A percentile compares a stretch with the other conserved stretches of the same genome.
Evolutionary conservation across 2,329 filamentous ascomycete species (phyloP).

Genomic region (Lanzia echinophila): DNA sequence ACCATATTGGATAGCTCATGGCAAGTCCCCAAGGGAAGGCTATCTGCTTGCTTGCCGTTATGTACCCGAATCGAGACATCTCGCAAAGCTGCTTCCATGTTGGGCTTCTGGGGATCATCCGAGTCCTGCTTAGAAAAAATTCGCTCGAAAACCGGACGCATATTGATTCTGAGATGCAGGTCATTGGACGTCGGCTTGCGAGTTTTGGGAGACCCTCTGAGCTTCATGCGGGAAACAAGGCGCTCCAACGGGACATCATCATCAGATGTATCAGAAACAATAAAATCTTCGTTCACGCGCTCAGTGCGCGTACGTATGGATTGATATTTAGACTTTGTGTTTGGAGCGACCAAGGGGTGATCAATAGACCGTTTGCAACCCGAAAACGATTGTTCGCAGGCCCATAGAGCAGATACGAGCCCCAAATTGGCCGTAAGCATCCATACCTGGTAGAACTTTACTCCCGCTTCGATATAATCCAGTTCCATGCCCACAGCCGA

Average conservation of each 20-base stretch:
- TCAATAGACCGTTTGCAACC: neutral
- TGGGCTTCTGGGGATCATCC: neutral
- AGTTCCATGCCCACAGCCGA: slow-evolving; percentile 8
- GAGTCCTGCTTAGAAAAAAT: neutral
- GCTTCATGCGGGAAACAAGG: neutral
- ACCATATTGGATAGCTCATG: slow-evolving; percentile 20
- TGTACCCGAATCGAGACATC: slow-evolving; percentile 5
- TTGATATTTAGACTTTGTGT: slow-evolving; percentile 8
- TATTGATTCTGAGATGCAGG: slow-evolving; percentile 6
- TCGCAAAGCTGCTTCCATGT: neutral
- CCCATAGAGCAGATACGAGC: slow-evolving; percentile 36
- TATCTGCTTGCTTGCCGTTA: slow-evolving; percentile 10
- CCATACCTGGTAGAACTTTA: slow-evolving; percentile 43
- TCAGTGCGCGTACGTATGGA: slow-evolving; percentile 2
- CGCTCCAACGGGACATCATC: neutral
- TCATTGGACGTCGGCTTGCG: neutral
- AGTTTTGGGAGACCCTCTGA: neutral
- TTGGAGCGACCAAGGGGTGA: slow-evolving; percentile 10
- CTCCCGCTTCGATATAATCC: slow-evolving; percentile 30
- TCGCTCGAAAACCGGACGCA: slow-evolving; percentile 1
- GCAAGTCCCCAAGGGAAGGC: slow-evolving; percentile 9
- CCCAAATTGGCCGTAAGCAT: slow-evolving; percentile 38
- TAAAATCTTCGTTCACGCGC: slow-evolving; percentile 20
- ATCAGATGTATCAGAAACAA: slow-evolving; percentile 21
- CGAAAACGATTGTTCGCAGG: slow-evolving; percentile 2